Evolutionary conservation across 2,329 filamentous ascomycete genomes (phyloP).

Genomic region (Colletotrichum spinosum): DNA sequence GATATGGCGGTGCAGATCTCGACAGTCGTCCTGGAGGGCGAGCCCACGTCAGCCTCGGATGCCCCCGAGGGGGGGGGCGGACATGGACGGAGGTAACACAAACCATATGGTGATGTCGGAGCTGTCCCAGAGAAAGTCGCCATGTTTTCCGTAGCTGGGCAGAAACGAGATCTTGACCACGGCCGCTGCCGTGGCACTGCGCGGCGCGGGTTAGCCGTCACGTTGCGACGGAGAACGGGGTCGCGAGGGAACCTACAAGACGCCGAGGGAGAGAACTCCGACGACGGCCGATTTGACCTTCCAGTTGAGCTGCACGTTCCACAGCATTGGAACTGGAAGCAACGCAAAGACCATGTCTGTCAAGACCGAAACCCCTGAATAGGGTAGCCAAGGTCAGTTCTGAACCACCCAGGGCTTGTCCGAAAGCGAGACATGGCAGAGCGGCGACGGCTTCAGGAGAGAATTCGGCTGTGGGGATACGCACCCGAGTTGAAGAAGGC

Average conservation of each 20-base stretch:
- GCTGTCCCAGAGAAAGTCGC: constrained; percentile 45
- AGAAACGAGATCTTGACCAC: constrained; percentile 44
- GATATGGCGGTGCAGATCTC: constrained; percentile 45
- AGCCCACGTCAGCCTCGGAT: neutral
- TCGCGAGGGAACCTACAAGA: constrained; percentile 37
- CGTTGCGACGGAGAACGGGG: neutral
- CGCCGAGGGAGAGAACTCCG: constrained; percentile 42
- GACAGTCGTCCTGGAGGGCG: constrained; percentile 40
- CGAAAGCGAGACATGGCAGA: neutral
- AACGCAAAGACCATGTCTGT: constrained; percentile 45
- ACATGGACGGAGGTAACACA: neutral
- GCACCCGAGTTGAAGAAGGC: constrained; percentile 43
- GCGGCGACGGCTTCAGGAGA: neutral
- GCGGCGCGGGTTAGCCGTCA: neutral
- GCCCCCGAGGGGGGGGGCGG: too few relatives aligned
- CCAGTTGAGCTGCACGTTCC: constrained; percentile 45
- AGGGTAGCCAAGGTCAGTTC: neutral
- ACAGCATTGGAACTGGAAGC: constrained; percentile 43
- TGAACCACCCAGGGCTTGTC: neutral
- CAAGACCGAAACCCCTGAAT: constrained; percentile 39
- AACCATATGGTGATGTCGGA: constrained; percentile 45
- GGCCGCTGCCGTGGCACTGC: constrained; percentile 40
- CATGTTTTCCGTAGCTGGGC: constrained; percentile 40
- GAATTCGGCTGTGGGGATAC: neutral
- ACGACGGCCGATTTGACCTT: constrained; percentile 42